Evolutionary conservation across 495 filamentous ascomycete genomes (phyloP).

Genomic region (Penicillium robsamsonii): DNA sequence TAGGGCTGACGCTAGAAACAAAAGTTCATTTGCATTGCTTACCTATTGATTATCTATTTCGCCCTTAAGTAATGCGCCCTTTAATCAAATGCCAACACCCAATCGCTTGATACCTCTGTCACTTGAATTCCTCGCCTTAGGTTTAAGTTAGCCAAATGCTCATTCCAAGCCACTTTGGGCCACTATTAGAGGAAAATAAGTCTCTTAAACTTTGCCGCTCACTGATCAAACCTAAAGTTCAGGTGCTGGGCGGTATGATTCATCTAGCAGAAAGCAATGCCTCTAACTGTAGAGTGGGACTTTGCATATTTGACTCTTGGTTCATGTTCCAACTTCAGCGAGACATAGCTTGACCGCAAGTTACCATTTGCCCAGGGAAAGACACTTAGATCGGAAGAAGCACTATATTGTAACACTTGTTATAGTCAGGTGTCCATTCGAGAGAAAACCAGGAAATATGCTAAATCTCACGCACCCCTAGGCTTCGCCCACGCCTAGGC

Average conservation of each 20-base stretch:
- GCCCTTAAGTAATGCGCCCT: not conserved
- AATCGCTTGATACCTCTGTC: not conserved
- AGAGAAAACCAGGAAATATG: not conserved
- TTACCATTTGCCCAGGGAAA: not conserved
- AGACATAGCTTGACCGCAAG: not conserved
- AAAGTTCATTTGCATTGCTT: conserved; percentile 16
- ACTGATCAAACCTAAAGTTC: not conserved
- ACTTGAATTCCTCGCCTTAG: not conserved
- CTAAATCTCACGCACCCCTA: too few relatives aligned
- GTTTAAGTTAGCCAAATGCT: not conserved
- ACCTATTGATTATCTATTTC: not conserved
- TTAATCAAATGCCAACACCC: not conserved
- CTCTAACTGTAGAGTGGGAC: too few relatives aligned
- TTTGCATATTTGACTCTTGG: not conserved
- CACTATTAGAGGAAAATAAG: not conserved
- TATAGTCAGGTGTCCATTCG: not conserved
- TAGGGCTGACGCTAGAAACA: conserved; percentile 28
- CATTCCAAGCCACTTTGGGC: not conserved
- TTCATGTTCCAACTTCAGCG: not conserved
- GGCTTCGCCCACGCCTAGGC: too few relatives aligned
- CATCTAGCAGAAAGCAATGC: too few relatives aligned
- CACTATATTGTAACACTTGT: not conserved
- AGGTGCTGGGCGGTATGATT: not conserved
- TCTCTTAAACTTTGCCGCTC: not conserved
- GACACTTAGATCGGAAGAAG: not conserved